phyloP scores from a whole-genome alignment of 805 yeast species.

The Lipomyces japonicus region DNA sequence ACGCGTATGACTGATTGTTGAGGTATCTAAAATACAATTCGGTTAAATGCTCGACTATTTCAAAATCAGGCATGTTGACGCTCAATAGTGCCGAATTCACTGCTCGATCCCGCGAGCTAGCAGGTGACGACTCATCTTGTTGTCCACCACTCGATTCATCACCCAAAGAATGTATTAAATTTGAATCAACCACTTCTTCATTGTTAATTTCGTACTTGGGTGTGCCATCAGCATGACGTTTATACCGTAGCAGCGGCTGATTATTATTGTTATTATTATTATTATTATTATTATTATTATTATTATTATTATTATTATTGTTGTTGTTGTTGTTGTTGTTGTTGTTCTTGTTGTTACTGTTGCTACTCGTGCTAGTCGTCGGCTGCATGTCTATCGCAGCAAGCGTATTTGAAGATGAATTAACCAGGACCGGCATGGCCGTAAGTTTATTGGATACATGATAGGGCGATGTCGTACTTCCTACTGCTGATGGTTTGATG shows the following conservation, averaged over 20 bases:
- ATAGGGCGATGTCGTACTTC: conserved; percentile 20
- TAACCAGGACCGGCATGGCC: conserved; percentile 2
- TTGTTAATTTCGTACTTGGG: conserved; percentile 5
- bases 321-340: conserved; percentile 1
- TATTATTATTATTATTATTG: too few species aligned
- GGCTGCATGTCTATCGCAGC: background rate
- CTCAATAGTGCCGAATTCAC: conserved; percentile 6
- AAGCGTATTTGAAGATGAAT: conserved; percentile 4
- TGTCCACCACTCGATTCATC: conserved; percentile 5
- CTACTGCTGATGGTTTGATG: conserved; percentile 24
- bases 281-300: too few species aligned
- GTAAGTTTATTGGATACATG: conserved; percentile 19
- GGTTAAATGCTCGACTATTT: conserved; percentile 35
- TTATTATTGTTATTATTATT: background rate
- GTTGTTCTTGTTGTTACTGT: background rate
- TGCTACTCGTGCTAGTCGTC: background rate
- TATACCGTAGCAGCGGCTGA: conserved; percentile 6
- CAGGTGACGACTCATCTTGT: conserved; percentile 14
- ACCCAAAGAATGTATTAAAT: conserved; percentile 8
- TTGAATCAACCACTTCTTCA: conserved; percentile 18
- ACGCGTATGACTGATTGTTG: conserved; percentile 38
- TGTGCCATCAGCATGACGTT: conserved; percentile 24
- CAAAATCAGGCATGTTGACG: conserved; percentile 31
- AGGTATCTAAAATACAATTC: conserved; percentile 37
- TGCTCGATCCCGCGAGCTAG: conserved; percentile 23